Base-by-base conservation (phyloP, 2,329 filamentous ascomycete species). In the Trichoderma sp. region DNA sequence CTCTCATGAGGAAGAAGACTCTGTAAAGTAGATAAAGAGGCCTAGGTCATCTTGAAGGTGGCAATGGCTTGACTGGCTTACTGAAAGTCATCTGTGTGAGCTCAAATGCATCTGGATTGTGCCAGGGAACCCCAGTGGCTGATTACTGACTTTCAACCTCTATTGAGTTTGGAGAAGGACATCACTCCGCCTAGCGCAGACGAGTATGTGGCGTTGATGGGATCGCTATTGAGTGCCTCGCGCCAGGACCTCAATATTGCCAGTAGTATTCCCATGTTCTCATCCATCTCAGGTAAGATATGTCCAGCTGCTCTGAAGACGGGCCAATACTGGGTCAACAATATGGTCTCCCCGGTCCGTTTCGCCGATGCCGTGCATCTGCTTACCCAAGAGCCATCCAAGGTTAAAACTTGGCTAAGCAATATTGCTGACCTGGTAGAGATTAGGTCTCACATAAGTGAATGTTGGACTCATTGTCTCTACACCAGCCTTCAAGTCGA, bases 151-250 rank as follows among this genome's bases (percentile, higher is more conserved):
- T 17, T 37, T 32, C 29, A 8, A 10, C 7, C 39, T 50, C 19
- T 13, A 50, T 27, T 64, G 25, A 29, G 19, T 19, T 59, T 69
- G 9, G 68, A 69, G 9, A 70, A 2, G 17, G 67, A 56, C 2
- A 4, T 63, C 6, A 69, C 69, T 7, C 64, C 61, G 0, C 57
- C 69, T 0, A 61, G 37, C n/a, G 45, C 64, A 17, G 79, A 81
- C 12, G 78, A 81, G 4, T 84, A 84, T 68, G 71, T 78, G 4
- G 73, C 73, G 1, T 74, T 76, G 1, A 67, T 75, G 2, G 66
- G 60, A 29, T 52, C 66, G 2, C 39, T 64, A 4, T 60, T 59
- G 22, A 12, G 32, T 17, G 54, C 37, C 1, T 48, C 45, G 1
- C 19, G 25, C 25, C n/a, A 42, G 45, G 59, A 45, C 35, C 15